Conservation (phyloP, 2,329 filamentous ascomycete genomes). For the Trichoderma gracile region DNA sequence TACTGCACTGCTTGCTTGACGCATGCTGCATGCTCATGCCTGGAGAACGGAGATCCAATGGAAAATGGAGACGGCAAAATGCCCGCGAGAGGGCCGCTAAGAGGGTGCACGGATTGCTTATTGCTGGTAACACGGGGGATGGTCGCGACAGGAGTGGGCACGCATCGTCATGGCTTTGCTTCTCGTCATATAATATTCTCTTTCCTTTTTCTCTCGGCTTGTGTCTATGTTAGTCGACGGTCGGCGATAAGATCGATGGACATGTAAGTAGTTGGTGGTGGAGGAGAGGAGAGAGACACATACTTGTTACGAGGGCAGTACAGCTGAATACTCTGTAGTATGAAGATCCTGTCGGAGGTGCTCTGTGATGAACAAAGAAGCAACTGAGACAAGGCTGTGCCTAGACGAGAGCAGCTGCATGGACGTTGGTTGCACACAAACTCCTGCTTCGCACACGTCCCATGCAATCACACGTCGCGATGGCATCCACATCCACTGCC, state of each 20-base stretch:
- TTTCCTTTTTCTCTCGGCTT: background rate
- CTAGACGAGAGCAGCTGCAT: too few relatives aligned
- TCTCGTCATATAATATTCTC: background rate
- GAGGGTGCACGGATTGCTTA: conserved; percentile 2
- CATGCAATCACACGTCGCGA: too few relatives aligned
- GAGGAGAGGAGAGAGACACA: background rate
- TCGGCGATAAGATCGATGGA: background rate
- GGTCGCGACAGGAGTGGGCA: background rate
- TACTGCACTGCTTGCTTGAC: too few relatives aligned
- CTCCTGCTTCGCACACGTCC: too few relatives aligned
- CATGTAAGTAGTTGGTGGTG: background rate
- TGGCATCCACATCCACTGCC: too few relatives aligned
- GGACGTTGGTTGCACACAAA: too few relatives aligned
- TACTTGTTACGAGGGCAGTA: background rate
- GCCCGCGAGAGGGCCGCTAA: background rate
- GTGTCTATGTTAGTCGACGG: background rate
- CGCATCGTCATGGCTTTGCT: background rate
- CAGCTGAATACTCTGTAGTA: background rate
- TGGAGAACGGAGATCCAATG: background rate
- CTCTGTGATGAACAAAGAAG: too few relatives aligned
- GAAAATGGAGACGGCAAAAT: background rate
- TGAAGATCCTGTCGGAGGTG: too few relatives aligned
- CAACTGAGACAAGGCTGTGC: too few relatives aligned
- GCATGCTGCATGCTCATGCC: background rate
- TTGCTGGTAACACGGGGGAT: conserved; percentile 2